Evolutionary conservation across 2,329 filamentous ascomycete genomes (phyloP).

Genomic region (Helotiales sp.): DNA sequence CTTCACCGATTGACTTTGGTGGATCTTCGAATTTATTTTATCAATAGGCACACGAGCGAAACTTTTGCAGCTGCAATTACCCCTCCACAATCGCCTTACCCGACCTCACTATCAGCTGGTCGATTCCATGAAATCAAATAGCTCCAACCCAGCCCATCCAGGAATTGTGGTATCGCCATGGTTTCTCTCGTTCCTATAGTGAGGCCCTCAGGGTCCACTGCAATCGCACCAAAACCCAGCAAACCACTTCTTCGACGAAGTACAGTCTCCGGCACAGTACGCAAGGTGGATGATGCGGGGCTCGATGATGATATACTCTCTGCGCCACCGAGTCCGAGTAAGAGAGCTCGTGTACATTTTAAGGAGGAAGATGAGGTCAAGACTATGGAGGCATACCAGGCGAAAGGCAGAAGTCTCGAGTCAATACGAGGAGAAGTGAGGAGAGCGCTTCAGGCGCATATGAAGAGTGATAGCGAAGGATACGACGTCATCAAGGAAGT

Average conservation of each 20-base stretch:
- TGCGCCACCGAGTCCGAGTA: slow-evolving; percentile 27
- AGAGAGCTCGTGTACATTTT: slow-evolving; percentile 34
- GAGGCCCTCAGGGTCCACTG: slow-evolving; percentile 9
- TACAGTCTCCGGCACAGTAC: slow-evolving; percentile 29
- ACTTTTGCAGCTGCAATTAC: background rate
- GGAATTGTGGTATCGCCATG: slow-evolving; percentile 21
- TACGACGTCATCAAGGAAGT: slow-evolving; percentile 62
- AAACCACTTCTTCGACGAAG: slow-evolving; percentile 33
- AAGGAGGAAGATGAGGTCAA: slow-evolving; percentile 36
- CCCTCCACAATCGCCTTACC: background rate
- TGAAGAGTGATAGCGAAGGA: slow-evolving; percentile 56
- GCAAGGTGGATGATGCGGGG: slow-evolving; percentile 31
- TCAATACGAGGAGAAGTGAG: slow-evolving; percentile 33
- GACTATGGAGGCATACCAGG: slow-evolving; percentile 32
- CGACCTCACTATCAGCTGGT: background rate
- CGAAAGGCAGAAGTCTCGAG: slow-evolving; percentile 28
- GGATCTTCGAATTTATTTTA: background rate
- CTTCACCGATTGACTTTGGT: background rate
- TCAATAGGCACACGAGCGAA: background rate
- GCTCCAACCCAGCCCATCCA: slow-evolving; percentile 3
- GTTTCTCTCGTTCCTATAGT: slow-evolving; percentile 25
- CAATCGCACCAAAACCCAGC: slow-evolving; percentile 22
- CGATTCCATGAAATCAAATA: slow-evolving; percentile 15
- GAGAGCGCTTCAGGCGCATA: slow-evolving; percentile 52
- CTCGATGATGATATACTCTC: slow-evolving; percentile 28